A percentile compares a stretch with the other conserved stretches of the same genome.
These are phyloP conservation scores for Ophiostoma pallidulum DNA, from an alignment of 2,329 filamentous ascomycete genomes.

Conservation along the genomic window DNA sequence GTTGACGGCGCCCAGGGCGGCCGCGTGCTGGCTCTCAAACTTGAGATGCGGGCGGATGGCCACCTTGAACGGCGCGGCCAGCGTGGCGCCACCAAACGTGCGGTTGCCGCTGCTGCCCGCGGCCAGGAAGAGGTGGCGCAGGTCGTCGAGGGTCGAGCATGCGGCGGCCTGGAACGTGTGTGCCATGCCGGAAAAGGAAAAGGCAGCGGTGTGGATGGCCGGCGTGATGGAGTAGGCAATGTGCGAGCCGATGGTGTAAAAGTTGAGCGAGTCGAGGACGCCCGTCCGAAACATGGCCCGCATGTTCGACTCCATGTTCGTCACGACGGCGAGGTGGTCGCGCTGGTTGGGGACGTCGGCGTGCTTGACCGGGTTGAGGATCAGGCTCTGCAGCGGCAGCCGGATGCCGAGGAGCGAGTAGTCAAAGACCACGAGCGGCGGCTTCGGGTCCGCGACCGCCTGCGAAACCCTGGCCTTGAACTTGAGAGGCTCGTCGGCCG, in stretches of 20 bases:
- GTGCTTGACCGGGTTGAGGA: constrained; percentile 46
- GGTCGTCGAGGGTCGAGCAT: constrained; percentile 49
- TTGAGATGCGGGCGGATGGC: constrained; percentile 55
- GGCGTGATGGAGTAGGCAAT: constrained; percentile 63
- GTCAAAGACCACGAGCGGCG: constrained; percentile 41
- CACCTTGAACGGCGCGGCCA: constrained; percentile 63
- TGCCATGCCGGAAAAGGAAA: constrained; percentile 54
- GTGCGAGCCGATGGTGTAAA: constrained; percentile 59
- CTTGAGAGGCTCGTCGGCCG: constrained; percentile 36
- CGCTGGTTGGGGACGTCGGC: constrained; percentile 31
- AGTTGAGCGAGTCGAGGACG: constrained; percentile 54
- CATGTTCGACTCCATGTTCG: constrained; percentile 49
- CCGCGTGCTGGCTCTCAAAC: constrained; percentile 57
- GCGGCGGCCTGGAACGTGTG: constrained; percentile 54
- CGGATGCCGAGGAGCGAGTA: constrained; percentile 35
- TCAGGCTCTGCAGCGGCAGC: constrained; percentile 33
- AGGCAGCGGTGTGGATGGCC: constrained; percentile 63
- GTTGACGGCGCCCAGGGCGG: constrained; percentile 63
- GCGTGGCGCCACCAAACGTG: constrained; percentile 57
- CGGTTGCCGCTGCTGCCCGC: constrained; percentile 18
- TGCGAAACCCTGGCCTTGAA: constrained; percentile 39
- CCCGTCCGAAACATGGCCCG: constrained; percentile 51
- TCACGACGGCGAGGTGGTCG: constrained; percentile 35
- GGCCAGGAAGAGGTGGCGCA: constrained; percentile 50
- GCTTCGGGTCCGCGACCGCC: constrained; percentile 34